A percentile compares a stretch with the other conserved stretches of the same genome.
phyloP scores from a whole-genome alignment of 2,329 filamentous ascomycete species.

The Nothopassalora personata region DNA sequence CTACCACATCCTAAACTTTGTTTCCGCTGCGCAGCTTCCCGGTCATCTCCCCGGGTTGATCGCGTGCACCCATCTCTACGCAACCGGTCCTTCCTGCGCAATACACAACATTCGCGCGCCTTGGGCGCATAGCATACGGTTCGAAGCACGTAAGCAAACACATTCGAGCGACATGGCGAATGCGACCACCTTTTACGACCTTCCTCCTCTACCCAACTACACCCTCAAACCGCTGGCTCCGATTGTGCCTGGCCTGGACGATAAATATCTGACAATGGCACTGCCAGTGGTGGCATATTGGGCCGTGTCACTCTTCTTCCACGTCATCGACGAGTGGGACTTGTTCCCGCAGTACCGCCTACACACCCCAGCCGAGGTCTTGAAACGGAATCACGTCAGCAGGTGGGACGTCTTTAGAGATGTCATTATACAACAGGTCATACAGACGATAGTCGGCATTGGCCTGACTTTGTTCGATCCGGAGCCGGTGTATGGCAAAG shows the following conservation, averaged over 20 bases:
- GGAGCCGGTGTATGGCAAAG: constrained; percentile 66
- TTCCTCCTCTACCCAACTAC: constrained; percentile 85
- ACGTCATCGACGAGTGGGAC: constrained; percentile 78
- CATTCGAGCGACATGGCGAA: constrained; percentile 28
- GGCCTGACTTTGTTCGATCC: constrained; percentile 67
- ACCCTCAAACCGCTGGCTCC: constrained; percentile 63
- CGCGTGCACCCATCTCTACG: constrained; percentile 4
- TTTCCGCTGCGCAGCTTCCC: constrained; percentile 4
- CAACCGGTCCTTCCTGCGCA: background rate
- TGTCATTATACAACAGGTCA: constrained; percentile 84
- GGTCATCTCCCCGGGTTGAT: constrained; percentile 13
- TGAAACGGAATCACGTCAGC: constrained; percentile 79
- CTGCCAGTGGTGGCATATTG: constrained; percentile 83
- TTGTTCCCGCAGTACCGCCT: constrained; percentile 86
- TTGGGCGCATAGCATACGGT: constrained; percentile 5
- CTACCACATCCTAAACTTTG: background rate
- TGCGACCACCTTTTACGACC: constrained; percentile 51
- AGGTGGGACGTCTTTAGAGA: constrained; percentile 83
- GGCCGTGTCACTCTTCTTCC: constrained; percentile 78
- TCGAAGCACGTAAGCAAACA: background rate
- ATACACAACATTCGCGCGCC: constrained; percentile 1
- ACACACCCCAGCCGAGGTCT: constrained; percentile 88
- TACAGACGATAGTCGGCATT: constrained; percentile 71
- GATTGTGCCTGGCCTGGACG: constrained; percentile 71
- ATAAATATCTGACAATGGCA: constrained; percentile 71